Evolutionary conservation across 208 protist species (phyloP), one percentile per base, ranked within the genome.

Genomic region (Leishmania mexicana): DNA sequence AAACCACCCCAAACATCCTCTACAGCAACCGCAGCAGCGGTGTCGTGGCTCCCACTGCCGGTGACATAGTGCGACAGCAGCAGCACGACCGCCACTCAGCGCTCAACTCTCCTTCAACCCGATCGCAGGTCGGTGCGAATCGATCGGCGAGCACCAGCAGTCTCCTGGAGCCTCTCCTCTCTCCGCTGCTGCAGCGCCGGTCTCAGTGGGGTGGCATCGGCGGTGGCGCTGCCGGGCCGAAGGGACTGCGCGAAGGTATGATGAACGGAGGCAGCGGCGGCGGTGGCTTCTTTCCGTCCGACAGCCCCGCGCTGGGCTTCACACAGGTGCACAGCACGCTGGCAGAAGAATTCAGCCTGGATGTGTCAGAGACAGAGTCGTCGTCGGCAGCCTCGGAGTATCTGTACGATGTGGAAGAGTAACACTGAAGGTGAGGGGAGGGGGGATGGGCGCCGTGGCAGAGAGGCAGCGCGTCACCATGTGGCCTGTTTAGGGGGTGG

Each of bases 321-420:
- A 93, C 87, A 4, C 83, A 83, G 45, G 89, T 94, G 68, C 72
- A 88, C 47, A 91, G 88, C 83, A 87, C 87, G 1, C 76, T 93
- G 10, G 85, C 88, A 5, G 90, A 91, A 81, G 87, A 92, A 65
- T 92, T 94, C 77, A 95, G 88, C 77, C 76, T 96, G 28, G 88
- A 92, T 64, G 84, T 88, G n/a, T 94, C 91, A 0, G 83, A 84
- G 76, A 77, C 81, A 24, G 83, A 84, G 3, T 91, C 84, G 24
- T 83, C 81, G 19, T 83, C 79, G 51, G 80, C 77, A 1, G 85
- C 78, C 35, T 94, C 87, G 24, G 88, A 92, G 73, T 92, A 91
- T 53, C 80, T 90, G 54, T 89, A 88, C 71, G 87, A 92, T n/a
- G 60, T 81, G 57, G 64, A 74, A 49, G 38, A 47, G 19, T 42